A percentile compares a stretch with the other conserved stretches of the same genome.
These are phyloP conservation scores for Scutellaria barbata DNA, from an alignment of 257 asterid species.

Conservation along the genomic window DNA sequence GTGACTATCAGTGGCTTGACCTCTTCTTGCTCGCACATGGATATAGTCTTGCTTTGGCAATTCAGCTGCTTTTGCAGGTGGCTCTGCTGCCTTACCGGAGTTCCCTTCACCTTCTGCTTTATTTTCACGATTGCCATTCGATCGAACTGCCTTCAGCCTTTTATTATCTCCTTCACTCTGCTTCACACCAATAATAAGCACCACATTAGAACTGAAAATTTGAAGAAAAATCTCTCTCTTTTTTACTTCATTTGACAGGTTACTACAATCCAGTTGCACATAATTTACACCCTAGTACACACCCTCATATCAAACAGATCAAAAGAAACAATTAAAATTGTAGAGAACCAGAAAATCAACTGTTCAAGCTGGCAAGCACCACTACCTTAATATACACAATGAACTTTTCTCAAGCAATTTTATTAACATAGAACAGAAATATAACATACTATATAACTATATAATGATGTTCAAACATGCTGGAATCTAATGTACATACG, in stretches of 20 bases:
- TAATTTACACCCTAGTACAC: neutral
- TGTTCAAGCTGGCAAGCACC: conserved; percentile 34
- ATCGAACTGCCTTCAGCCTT: conserved; percentile 45
- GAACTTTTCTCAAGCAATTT: conserved; percentile 12
- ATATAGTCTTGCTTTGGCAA: conserved; percentile 66
- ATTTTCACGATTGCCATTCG: conserved; percentile 38
- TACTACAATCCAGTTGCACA: neutral
- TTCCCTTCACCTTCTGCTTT: conserved; percentile 48
- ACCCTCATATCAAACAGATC: conserved; percentile 2
- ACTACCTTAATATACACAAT: neutral
- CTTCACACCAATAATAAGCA: conserved; percentile 29
- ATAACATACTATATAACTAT: neutral
- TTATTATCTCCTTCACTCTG: conserved; percentile 54
- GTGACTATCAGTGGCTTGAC: conserved; percentile 81
- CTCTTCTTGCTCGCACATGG: conserved; percentile 75
- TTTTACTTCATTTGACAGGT: neutral
- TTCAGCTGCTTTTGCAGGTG: conserved; percentile 50
- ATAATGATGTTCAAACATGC: neutral
- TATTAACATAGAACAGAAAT: neutral
- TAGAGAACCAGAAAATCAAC: conserved; percentile 20
- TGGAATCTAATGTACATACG: neutral
- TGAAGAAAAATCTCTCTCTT: neutral
- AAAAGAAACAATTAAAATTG: neutral
- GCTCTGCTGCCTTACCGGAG: conserved; percentile 50
- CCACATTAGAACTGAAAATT: conserved; percentile 11